These are phyloP conservation scores for Clavariopsis aquatica DNA, from an alignment of 495 filamentous ascomycete species.

Conservation along the genomic window DNA sequence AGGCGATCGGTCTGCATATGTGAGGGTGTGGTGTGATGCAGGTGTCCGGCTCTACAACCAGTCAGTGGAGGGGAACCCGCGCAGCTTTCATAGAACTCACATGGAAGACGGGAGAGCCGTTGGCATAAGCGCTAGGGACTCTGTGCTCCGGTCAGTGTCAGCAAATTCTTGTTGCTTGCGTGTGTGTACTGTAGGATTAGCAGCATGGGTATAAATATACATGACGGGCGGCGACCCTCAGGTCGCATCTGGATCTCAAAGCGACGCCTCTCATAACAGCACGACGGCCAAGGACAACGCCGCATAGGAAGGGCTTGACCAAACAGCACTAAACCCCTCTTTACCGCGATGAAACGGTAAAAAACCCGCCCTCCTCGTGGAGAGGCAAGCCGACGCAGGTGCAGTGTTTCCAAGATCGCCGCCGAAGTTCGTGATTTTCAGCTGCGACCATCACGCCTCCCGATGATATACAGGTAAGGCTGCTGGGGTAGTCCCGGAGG, in stretches of 20 bases:
- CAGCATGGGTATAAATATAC: constrained; percentile 37
- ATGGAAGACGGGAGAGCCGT: constrained; percentile 36
- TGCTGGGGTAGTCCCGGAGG: constrained; percentile 28
- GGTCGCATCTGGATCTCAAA: constrained; percentile 29
- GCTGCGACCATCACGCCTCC: constrained; percentile 29
- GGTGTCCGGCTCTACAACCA: constrained; percentile 30
- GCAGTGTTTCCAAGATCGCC: constrained; percentile 31
- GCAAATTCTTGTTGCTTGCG: constrained; percentile 21
- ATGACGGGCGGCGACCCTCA: constrained; percentile 29
- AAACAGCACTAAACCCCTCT: not conserved
- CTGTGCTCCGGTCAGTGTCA: constrained; percentile 33
- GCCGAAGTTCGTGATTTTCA: constrained; percentile 29
- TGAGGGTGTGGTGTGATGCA: constrained; percentile 34
- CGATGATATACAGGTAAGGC: constrained; percentile 31
- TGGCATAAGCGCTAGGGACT: constrained; percentile 37
- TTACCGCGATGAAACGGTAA: constrained; percentile 20
- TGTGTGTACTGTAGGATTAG: constrained; percentile 27
- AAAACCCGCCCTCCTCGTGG: constrained; percentile 25
- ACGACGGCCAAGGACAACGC: constrained; percentile 14
- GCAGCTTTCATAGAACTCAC: constrained; percentile 35
- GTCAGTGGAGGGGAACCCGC: constrained; percentile 29
- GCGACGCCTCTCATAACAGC: constrained; percentile 18
- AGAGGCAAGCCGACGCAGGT: not conserved
- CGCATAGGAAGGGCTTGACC: constrained; percentile 11
- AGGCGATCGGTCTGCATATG: constrained; percentile 36